These are phyloP conservation scores for Neonectria neomacrospora DNA, from an alignment of 2,329 filamentous ascomycete species.

Conservation along the genomic window DNA sequence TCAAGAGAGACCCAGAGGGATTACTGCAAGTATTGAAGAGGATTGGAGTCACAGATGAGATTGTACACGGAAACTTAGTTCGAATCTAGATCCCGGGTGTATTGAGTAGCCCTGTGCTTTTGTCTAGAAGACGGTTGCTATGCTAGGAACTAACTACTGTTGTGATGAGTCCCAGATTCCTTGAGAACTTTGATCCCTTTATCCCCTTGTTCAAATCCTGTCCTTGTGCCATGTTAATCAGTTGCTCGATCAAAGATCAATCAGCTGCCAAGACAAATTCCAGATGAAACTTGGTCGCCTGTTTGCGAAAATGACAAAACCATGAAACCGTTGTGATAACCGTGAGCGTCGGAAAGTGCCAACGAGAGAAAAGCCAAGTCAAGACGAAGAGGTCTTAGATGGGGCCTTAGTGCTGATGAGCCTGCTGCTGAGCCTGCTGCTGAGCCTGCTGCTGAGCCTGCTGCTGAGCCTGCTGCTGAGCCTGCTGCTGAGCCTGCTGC, in stretches of 20 bases:
- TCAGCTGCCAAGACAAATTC: too few species aligned
- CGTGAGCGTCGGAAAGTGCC: neutral
- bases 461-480: too few species aligned
- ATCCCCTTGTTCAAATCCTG: neutral
- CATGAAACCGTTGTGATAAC: neutral
- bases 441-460: too few species aligned
- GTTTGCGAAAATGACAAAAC: neutral
- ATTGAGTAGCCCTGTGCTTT: neutral
- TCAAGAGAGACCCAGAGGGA: slow-evolving; percentile 53
- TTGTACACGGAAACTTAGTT: slow-evolving; percentile 12
- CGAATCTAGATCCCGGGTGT: slow-evolving; percentile 13
- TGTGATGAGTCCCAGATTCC: neutral
- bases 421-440: too few species aligned
- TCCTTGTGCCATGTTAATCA: neutral
- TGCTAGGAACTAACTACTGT: neutral
- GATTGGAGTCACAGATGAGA: slow-evolving; percentile 47
- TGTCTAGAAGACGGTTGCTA: slow-evolving; percentile 1
- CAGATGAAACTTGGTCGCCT: too few species aligned
- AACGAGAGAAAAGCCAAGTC: neutral
- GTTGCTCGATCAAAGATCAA: too few species aligned
- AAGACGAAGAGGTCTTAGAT: neutral
- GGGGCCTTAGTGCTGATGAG: too few species aligned
- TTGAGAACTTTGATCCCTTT: neutral
- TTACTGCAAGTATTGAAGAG: slow-evolving; percentile 39
- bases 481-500: too few species aligned